phyloP scores from a whole-genome alignment of 495 filamentous ascomycete genomes.

The Penicillium macrosclerotiorum region DNA sequence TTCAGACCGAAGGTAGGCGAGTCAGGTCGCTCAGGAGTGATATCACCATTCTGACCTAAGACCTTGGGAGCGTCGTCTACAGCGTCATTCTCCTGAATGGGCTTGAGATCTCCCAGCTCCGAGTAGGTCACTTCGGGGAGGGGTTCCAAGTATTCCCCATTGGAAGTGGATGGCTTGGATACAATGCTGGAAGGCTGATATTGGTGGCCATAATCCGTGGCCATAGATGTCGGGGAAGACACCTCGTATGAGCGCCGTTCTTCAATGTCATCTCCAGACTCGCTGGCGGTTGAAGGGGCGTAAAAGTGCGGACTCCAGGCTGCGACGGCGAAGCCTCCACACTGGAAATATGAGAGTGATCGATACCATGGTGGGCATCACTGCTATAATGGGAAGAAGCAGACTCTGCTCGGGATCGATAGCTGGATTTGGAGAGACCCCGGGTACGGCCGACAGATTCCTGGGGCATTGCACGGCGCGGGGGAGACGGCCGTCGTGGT shows the following conservation, averaged over 20 bases:
- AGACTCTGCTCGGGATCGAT: conserved; percentile 45
- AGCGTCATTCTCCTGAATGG: conserved; percentile 38
- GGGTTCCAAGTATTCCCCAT: conserved; percentile 27
- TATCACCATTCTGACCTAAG: conserved; percentile 5
- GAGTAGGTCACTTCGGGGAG: conserved; percentile 44
- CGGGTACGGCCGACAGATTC: conserved; percentile 35
- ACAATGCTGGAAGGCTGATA: conserved; percentile 26
- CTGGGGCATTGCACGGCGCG: conserved; percentile 29
- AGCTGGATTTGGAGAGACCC: conserved; percentile 42
- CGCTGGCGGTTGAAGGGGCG: conserved; percentile 41
- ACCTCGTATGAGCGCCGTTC: conserved; percentile 21
- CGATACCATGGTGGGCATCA: conserved; percentile 28
- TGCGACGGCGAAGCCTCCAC: conserved; percentile 31
- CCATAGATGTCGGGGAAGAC: conserved; percentile 25
- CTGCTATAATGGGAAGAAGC: conserved; percentile 44
- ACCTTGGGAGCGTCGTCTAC: conserved; percentile 8
- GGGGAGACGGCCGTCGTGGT: conserved; percentile 34
- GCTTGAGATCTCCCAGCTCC: conserved; percentile 43
- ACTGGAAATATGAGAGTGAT: conserved; percentile 27
- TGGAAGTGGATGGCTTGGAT: conserved; percentile 29
- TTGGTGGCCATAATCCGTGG: conserved; percentile 30
- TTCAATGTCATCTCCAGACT: conserved; percentile 42
- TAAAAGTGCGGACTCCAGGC: conserved; percentile 41
- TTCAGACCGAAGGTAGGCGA: conserved; percentile 84
- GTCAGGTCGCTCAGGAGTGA: conserved; percentile 51